phyloP scores from a whole-genome alignment of 257 asterid genomes.

The Solanum paucissectum region DNA sequence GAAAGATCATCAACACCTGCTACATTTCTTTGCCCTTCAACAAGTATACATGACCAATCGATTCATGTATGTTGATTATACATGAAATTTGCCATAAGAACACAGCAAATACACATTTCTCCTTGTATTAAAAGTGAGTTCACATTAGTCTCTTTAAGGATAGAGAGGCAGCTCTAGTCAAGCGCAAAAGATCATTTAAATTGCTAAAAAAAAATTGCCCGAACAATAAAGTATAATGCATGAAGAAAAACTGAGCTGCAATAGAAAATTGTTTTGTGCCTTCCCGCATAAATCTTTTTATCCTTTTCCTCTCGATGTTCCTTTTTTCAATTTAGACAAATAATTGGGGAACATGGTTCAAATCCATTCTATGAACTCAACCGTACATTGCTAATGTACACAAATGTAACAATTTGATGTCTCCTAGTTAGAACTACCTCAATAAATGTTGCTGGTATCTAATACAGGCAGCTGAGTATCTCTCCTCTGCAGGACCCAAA shows the following conservation, averaged over 20 bases:
- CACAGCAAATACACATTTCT: not conserved
- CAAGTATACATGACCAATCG: not conserved
- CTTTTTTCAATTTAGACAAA: not conserved
- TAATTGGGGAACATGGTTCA: not conserved
- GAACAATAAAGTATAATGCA: not conserved
- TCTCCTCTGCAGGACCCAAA: not conserved
- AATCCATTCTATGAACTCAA: not conserved
- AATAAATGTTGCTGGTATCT: not conserved
- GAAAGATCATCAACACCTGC: not conserved
- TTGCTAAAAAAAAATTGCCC: not conserved
- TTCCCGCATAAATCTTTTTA: not conserved
- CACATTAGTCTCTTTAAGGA: not conserved
- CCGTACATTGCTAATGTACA: not conserved
- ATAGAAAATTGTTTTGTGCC: not conserved
- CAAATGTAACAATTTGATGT: not conserved
- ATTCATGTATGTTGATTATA: not conserved
- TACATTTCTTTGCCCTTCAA: not conserved
- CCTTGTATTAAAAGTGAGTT: not conserved
- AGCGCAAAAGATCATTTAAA: not conserved
- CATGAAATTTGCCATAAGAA: not conserved
- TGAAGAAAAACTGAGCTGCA: not conserved
- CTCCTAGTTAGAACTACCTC: not conserved
- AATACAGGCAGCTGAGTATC: not conserved
- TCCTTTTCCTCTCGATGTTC: not conserved
- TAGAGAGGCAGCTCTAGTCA: not conserved